A percentile compares a stretch with the other conserved stretches of the same genome.
Conservation (phyloP, 2,329 filamentous ascomycete genomes). For the Cucurbitaria berberidis region DNA sequence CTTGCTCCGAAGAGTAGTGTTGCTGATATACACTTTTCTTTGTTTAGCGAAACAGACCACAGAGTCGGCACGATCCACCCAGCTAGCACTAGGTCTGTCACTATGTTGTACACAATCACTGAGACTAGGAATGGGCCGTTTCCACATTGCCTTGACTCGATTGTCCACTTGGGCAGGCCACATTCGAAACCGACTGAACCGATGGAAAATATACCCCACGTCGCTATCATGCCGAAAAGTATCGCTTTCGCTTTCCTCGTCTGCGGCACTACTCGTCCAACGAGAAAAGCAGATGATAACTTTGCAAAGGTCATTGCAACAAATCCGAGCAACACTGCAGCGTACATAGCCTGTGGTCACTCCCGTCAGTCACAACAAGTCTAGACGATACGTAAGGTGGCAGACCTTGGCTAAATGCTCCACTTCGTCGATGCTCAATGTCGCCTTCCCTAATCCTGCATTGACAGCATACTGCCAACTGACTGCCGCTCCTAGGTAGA, state of each 20-base stretch:
- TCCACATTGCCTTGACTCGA: slow-evolving; percentile 13
- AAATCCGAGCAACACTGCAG: slow-evolving; percentile 18
- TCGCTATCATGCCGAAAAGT: slow-evolving; percentile 18
- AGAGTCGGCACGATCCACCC: slow-evolving; percentile 34
- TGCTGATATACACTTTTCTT: slow-evolving; percentile 9
- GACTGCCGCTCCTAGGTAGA: slow-evolving; percentile 17
- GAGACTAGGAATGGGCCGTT: slow-evolving; percentile 19
- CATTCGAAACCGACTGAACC: slow-evolving; percentile 27
- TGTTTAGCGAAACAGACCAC: slow-evolving; percentile 25
- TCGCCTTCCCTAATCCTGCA: slow-evolving; percentile 25
- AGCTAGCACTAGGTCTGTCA: slow-evolving; percentile 30
- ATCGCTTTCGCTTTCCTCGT: slow-evolving; percentile 7
- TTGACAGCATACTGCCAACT: slow-evolving; percentile 23
- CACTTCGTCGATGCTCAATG: slow-evolving; percentile 5
- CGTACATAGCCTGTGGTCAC: slow-evolving; percentile 15
- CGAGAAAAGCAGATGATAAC: slow-evolving; percentile 22
- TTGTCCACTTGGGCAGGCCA: slow-evolving; percentile 15
- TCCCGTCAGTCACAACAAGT: neutral
- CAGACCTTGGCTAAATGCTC: slow-evolving; percentile 23
- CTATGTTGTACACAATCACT: slow-evolving; percentile 26
- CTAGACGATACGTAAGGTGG: neutral
- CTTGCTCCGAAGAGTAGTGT: slow-evolving; percentile 23
- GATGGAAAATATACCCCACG: slow-evolving; percentile 20
- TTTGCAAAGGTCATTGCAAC: slow-evolving; percentile 23
- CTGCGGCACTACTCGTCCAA: slow-evolving; percentile 26